Conservation (phyloP, 2,329 filamentous ascomycete species). For the Chaetomium strumarium region DNA sequence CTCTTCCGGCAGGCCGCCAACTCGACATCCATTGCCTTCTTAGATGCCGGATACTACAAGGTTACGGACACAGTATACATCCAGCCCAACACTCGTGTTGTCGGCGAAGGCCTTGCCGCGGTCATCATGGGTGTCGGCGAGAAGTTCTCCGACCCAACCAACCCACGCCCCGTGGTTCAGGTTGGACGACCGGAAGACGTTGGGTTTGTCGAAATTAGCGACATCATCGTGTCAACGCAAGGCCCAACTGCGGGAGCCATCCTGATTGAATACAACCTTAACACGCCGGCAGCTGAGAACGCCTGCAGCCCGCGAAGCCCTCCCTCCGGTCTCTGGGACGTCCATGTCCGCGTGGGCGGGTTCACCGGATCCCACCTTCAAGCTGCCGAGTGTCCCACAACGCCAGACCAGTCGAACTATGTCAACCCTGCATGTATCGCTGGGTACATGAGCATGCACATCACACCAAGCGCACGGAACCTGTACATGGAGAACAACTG, state of each 20-base stretch:
- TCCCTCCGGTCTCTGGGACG: slow-evolving; percentile 63
- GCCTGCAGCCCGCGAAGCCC: slow-evolving; percentile 15
- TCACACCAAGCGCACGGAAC: slow-evolving; percentile 33
- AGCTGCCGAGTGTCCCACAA: slow-evolving; percentile 59
- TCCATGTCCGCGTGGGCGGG: slow-evolving; percentile 69
- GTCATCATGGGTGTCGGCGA: slow-evolving; percentile 50
- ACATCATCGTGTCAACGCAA: slow-evolving; percentile 64
- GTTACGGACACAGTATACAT: slow-evolving; percentile 50
- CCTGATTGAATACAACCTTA: slow-evolving; percentile 68
- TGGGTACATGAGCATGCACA: slow-evolving; percentile 36
- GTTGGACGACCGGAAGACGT: slow-evolving; percentile 53
- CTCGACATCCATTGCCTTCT: slow-evolving; percentile 49
- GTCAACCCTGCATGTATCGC: slow-evolving; percentile 32
- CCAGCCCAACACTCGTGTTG: slow-evolving; percentile 45
- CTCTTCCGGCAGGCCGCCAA: slow-evolving; percentile 32
- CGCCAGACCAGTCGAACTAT: slow-evolving; percentile 26
- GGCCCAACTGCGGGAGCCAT: slow-evolving; percentile 63
- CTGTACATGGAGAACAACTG: slow-evolving; percentile 46
- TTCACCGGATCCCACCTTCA: slow-evolving; percentile 64
- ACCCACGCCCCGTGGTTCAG: slow-evolving; percentile 59
- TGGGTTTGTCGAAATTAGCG: slow-evolving; percentile 64
- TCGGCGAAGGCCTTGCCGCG: slow-evolving; percentile 50
- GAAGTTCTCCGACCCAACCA: slow-evolving; percentile 50
- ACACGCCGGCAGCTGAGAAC: slow-evolving; percentile 31
- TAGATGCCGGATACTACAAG: slow-evolving; percentile 60